Base-by-base conservation (phyloP, 495 filamentous ascomycete genomes). In the Cetradonia linearis region DNA sequence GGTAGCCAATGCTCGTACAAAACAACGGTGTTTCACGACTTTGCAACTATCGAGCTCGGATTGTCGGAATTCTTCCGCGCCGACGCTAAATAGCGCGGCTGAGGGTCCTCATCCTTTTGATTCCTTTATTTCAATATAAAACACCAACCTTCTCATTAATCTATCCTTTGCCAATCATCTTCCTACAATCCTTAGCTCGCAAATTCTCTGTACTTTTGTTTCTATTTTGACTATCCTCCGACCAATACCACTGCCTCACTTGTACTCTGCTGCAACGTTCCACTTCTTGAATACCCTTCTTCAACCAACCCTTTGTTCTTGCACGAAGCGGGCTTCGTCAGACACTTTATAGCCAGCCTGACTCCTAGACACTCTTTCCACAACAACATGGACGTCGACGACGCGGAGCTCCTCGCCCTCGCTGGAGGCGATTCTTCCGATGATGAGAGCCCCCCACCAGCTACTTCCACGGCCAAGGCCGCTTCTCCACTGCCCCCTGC, bases 391-490 rank as follows among this genome's bases (percentile, higher is more conserved):
- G 84, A 86, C 59, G 87, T 89, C 67, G 78, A 95, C 62, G 91
- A 95, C 68, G 88, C 88, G 57, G 89, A 95, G 72, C 79, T 95
- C 65, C 85, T 95, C 56, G 89, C 87, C 62, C 81, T 96, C 56
- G 91, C 91, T 20, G 91, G 89, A 71, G 66, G 65, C 49, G 70
- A 72, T 56, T 67, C 73, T 65, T 80, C 78, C 59, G 81, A 84
- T 62, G 81, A 83, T 61, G 78, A 81, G 60, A 67, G 72, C 33
- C 74, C 77, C 50, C 58, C 61, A 34, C 47, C 52, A 46, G 49
- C 63, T 56, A 13, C 61, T 34, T 14, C 62, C 55, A 56, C 50
- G 46, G 33, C 58, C 30, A 70, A 71, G 42, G 60, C 71, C 44
- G 66, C 67, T 20, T 75, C 75, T 28, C 38, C 67, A 50, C 49